Base-by-base conservation (phyloP, 208 protist species). In the Wallacemonas sp. region DNA sequence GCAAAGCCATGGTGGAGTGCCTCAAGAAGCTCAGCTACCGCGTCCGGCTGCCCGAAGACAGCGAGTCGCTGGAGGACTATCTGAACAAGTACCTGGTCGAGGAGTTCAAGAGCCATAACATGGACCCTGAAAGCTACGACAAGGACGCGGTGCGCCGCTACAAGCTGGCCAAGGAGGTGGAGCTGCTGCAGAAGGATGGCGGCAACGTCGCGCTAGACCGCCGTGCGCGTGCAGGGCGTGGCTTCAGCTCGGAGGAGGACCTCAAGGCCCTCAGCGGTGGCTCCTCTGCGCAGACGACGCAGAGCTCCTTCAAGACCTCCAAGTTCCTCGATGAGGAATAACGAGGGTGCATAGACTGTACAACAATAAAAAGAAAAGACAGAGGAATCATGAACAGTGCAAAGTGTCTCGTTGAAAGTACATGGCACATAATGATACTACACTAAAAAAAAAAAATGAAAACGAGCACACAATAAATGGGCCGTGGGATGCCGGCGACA, bases 271-370 rank as follows among this genome's bases (percentile, higher is more conserved):
- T 21, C 17, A 58, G 51, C 51, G 51, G 51, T 5, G 17, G 30
- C 28, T 58, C 51, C n/a, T 34, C 59, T 21, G 41, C 71, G 5
- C 42, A 62, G n/a, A n/a, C 70, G 22, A 60, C 45, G 28, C 53
- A 51, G 6, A 39, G 44, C 21, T 49, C 46, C 27, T 75, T 70
- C 34, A 79, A 79, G 46, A 82, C 76, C 0, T 87, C 79, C 17
- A 80, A 85, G 53, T 87, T 89, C 34, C 76, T 94, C 28, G 80
- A 89, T 49, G 88, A 94, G 22, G 88, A 90, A 51, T 75, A 67
- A 44, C 11, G n/a, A 14, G n/a, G 24, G 47, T 19, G 26, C 47
- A 55, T 55, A 55, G 47, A 55, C 47, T 33, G 15, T 14, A 26
- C n/a, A 55, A n/a, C n/a, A n/a, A n/a, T n/a, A n/a, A n/a, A n/a